Base-by-base conservation (phyloP, 768 basidiomycete species). In the Macrolepiota dolichaula region DNA sequence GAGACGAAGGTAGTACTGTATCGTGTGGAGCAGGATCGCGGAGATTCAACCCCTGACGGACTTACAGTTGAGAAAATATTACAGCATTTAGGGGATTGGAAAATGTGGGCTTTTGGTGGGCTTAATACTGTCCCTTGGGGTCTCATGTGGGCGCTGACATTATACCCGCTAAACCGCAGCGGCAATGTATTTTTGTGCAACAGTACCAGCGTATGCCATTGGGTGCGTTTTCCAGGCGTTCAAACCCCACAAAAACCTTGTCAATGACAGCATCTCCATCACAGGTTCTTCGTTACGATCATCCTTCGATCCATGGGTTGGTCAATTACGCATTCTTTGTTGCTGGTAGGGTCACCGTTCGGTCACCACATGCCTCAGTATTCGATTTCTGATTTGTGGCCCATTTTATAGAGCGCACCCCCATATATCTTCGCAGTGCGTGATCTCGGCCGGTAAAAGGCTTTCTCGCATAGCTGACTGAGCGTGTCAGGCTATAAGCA, bases 121-220 rank as follows among this genome's bases (percentile, higher is more conserved):
- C 50, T 37, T 55, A 3, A 46, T 27, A 29, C 24, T 22, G 61
- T 38, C 12, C 36, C 4, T 49, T 19, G 44, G 29, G 61, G 52
- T 24, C 22, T 11, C 27, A 11, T 9, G 10, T 12, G 42, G 13
- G 36, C 25, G 10, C 32, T 57, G 35, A 52, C 4, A 50, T 32
- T 51, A n/a, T 56, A 49, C 50, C 42, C 25, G 63, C 51, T 24
- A 37, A 44, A 35, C 3, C 54, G 25, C 55, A 81, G 78, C 74
- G 29, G 9, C 81, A 27, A 83, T 83, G 81, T 80, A 78, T 62
- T 73, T 82, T 69, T 82, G 80, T 66, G 73, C 77, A 10, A 80
- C 80, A 4, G 73, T 80, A 64, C 79, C 81, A n/a, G 76, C 77
- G 7, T 80, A 81, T 32, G 29, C 29, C 29, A 32, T 32, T 32